phyloP scores from a whole-genome alignment of 2,329 filamentous ascomycete genomes.

The Penicillium freii region DNA sequence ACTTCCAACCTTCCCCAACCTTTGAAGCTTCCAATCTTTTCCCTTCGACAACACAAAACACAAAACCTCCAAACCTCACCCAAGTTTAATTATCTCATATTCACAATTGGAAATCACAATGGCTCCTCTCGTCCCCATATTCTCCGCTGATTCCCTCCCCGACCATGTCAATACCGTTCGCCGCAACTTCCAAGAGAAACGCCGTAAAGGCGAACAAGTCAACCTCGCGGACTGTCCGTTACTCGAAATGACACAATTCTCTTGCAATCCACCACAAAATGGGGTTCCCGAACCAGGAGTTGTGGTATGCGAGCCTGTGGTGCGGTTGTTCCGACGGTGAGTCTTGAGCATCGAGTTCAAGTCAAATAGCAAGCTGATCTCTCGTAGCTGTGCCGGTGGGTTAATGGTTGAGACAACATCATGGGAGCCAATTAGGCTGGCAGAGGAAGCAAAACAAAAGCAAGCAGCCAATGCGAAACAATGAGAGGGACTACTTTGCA shows the following conservation, averaged over 20 bases:
- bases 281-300: conserved; percentile 43
- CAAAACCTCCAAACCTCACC: not conserved
- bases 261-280: conserved; percentile 54
- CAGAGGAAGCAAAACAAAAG: conserved; percentile 35
- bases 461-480: conserved; percentile 27
- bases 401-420: conserved; percentile 62
- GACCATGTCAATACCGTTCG: conserved; percentile 49
- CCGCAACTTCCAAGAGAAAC: conserved; percentile 49
- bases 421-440: conserved; percentile 50
- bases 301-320: conserved; percentile 56
- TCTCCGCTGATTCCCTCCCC: conserved; percentile 53
- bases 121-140: conserved; percentile 56
- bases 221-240: conserved; percentile 56
- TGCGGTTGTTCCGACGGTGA: conserved; percentile 59
- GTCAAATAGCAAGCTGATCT: conserved; percentile 10
- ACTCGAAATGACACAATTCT: conserved; percentile 62
- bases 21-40: not conserved
- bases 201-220: conserved; percentile 52
- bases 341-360: conserved; percentile 19
- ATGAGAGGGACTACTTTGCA: conserved; percentile 9
- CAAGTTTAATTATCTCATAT: not conserved
- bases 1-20: not conserved
- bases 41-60: not conserved
- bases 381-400: conserved; percentile 49
- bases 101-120: conserved; percentile 37